Evolutionary conservation across 768 basidiomycete genomes (phyloP), one percentile per base, ranked within the genome.

Genomic region (Neoboletus subvelutipes): DNA sequence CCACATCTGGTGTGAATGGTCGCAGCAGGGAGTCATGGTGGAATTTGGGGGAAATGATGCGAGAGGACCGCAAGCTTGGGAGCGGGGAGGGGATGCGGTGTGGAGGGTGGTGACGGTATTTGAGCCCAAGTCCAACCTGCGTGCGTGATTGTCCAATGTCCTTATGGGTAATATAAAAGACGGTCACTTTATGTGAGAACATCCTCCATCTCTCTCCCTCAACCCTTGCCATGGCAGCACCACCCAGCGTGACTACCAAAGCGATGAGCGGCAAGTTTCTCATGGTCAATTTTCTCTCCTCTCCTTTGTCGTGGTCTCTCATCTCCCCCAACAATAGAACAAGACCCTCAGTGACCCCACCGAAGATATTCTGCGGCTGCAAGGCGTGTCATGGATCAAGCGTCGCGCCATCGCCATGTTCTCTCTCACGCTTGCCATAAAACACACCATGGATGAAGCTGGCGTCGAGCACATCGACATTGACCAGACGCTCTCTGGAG

Each of bases 1-100:
- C 62, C 87, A 87, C 29, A 92, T 96, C 62, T 97, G 93, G 92
- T 90, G 93, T 61, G 93, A 97, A 72, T 97, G 94, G 94, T 79
- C 84, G 28, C 80, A 76, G 63, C 81, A 87, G 58, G 92, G 91
- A 2, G 68, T 94, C 36, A 91, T 94, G 90, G 81, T 92, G 13
- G 92, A 94, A 65, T 91, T 92, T 68, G 90, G 88, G 0, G 91
- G 90, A 1, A 81, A 83, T 47, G 84, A 90, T 57, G 85, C 88
- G 13, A 81, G 80, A 55, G 91, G 92, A 2, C 87, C 89, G 7
- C 85, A 89, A 60, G 92, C 90, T 60, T 94, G 92, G 92, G 92
- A 94, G 65, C 80, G 81, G 58, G 92, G 91, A 8, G 92, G 88
- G 60, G 89, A 90, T 62, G 88, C 90, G 3, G 67, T 79, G 0